Evolutionary conservation across 371 early-diverging fungal genomes (phyloP).

Genomic region (Mucor ambiguus): DNA sequence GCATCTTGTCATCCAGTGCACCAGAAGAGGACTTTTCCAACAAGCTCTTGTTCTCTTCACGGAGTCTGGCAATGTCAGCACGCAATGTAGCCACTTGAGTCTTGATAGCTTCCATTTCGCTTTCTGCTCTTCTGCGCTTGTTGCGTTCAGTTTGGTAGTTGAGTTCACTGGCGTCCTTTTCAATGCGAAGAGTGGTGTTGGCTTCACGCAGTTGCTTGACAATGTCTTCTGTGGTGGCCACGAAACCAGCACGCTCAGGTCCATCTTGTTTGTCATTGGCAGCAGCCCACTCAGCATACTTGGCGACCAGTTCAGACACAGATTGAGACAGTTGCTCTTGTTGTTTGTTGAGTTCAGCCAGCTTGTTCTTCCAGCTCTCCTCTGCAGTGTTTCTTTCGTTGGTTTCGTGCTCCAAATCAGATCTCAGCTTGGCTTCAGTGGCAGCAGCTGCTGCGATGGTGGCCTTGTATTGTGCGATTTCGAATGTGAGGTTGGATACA

Average conservation of each 20-base stretch:
- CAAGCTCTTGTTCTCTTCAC: conserved; percentile 2
- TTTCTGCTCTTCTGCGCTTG: conserved; percentile 5
- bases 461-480: conserved; percentile 14
- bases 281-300: conserved; percentile 13
- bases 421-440: neutral
- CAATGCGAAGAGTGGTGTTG: conserved; percentile 6
- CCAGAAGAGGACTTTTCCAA: neutral
- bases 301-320: conserved; percentile 4
- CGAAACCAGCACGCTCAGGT: conserved; percentile 7
- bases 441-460: neutral
- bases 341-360: conserved; percentile 5
- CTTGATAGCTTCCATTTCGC: neutral
- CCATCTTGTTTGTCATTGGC: conserved; percentile 3
- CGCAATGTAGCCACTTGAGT: neutral
- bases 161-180: conserved; percentile 12
- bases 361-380: conserved; percentile 6
- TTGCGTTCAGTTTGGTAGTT: conserved; percentile 9
- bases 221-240: neutral
- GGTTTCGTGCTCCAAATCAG: conserved; percentile 7
- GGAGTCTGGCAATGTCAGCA: conserved; percentile 2
- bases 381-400: conserved; percentile 1
- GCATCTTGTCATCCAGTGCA: neutral
- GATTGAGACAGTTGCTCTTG: conserved; percentile 2
- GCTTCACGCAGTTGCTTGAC: conserved; percentile 8
- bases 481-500: conserved; percentile 7